These are phyloP conservation scores for Sporothrix luriei DNA, from an alignment of 2,329 filamentous ascomycete species.

Conservation along the genomic window DNA sequence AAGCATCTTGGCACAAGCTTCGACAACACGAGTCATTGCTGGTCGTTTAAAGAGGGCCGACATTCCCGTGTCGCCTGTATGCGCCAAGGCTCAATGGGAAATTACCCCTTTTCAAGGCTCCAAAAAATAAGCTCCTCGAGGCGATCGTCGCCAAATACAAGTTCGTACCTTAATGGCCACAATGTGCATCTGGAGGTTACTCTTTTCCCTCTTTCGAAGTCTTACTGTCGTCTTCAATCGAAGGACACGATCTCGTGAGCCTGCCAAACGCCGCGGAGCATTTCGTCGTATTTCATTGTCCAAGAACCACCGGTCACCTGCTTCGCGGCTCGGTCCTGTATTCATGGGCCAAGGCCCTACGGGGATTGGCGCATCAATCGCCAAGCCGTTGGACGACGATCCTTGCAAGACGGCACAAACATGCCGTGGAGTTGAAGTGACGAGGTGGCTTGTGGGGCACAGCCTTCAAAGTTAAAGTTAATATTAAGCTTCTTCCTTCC, in stretches of 20 bases:
- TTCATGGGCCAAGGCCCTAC: too few species aligned
- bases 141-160: too few species aligned
- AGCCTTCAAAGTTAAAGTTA: not conserved
- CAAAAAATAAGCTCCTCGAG: too few species aligned
- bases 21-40: too few species aligned
- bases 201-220: not conserved
- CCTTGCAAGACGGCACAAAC: not conserved
- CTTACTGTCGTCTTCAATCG: not conserved
- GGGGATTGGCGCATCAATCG: not conserved
- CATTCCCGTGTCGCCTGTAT: not conserved
- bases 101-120: not conserved
- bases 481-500: not conserved
- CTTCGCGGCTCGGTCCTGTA: not conserved
- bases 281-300: not conserved
- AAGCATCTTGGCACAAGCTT: too few species aligned
- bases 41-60: too few species aligned
- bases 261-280: not conserved
- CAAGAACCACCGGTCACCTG: too few species aligned
- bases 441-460: not conserved
- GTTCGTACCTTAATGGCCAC: not conserved
- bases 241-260: not conserved
- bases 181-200: not conserved
- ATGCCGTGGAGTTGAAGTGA: not conserved
- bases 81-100: not conserved
- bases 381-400: conserved; percentile 10